Evolutionary conservation across 345 rosid species (phyloP).

Genomic region (Brassica rapa): DNA sequence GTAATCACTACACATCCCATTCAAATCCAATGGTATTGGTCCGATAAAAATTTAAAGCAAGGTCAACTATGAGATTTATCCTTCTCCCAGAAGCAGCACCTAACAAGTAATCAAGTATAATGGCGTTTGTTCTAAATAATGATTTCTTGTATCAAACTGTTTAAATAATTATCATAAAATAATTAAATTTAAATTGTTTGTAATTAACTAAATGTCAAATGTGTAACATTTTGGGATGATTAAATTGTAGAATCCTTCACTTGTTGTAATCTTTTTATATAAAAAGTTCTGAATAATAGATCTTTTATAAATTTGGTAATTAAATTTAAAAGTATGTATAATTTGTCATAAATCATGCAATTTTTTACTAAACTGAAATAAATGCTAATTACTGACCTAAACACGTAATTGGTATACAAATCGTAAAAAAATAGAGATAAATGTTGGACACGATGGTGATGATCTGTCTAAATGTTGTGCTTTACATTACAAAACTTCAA

Average conservation of each 20-base stretch:
- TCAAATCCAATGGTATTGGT: constrained; percentile 28
- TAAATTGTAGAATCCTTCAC: background rate
- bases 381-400: background rate
- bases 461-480: constrained; percentile 21
- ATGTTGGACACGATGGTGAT: background rate
- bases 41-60: background rate
- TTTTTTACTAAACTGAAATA: background rate
- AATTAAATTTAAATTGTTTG: background rate
- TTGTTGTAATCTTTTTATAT: background rate
- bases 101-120: background rate
- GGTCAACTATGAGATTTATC: constrained; percentile 28
- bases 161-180: background rate
- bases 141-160: background rate
- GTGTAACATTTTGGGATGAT: background rate
- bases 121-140: constrained; percentile 3
- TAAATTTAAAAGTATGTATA: background rate
- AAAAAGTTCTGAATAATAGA: background rate
- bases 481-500: constrained; percentile 20
- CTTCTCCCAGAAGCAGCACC: background rate
- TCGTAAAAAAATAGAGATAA: background rate
- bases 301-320: too few species aligned
- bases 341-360: background rate
- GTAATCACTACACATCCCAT: constrained; percentile 32
- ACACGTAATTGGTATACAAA: background rate
- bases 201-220: background rate